Base-by-base conservation (phyloP, 495 filamentous ascomycete genomes). In the Penicillium parvum region DNA sequence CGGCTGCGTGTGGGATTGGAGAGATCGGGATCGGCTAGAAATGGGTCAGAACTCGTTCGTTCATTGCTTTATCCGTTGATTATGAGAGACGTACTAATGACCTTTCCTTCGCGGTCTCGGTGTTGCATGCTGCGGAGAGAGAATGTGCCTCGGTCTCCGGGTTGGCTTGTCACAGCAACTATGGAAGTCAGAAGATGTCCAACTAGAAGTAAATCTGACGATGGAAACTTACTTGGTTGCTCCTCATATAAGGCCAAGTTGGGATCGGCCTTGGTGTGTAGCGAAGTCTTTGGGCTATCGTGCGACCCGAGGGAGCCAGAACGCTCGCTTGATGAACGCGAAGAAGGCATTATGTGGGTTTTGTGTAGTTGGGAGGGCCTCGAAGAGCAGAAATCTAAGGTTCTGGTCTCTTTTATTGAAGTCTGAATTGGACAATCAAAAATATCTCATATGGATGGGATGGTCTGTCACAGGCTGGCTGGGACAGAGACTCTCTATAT, bases 251-350 rank as follows among this genome's bases (percentile, higher is more conserved):
- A 82, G 26, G 90, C 90, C 58, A 83, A 66, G 25, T 83, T 87
- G n/a, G 90, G 92, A 61, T 96, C 88, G 4, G 86, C 79, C 65
- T 94, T 95, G 53, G 84, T 69, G 49, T 82, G 75, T 28, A 73
- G 73, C 27, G 78, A 71, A 22, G 76, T 71, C 66, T 90, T 90
- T 34, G 57, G 54, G 36, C 51, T 50, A n/a, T 60, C 49, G 14
- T 49, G 41, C 16, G 60, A 63, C 27, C 57, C 29, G 16, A 60
- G 38, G 4, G 61, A 63, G 29, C 54, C 58, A 42, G 50, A 51
- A 23, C 54, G 56, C 23, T 62, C 56, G 36, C 54, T 63, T 17
- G 61, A 56, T 14, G 47, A 32, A 32, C 53, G 39, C 22, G 59
- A 60, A 10, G 56, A 48, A 10, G 52, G 26, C 61, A 65, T 65